Base-by-base conservation (phyloP, 768 basidiomycete species). In the Mycena filopes region DNA sequence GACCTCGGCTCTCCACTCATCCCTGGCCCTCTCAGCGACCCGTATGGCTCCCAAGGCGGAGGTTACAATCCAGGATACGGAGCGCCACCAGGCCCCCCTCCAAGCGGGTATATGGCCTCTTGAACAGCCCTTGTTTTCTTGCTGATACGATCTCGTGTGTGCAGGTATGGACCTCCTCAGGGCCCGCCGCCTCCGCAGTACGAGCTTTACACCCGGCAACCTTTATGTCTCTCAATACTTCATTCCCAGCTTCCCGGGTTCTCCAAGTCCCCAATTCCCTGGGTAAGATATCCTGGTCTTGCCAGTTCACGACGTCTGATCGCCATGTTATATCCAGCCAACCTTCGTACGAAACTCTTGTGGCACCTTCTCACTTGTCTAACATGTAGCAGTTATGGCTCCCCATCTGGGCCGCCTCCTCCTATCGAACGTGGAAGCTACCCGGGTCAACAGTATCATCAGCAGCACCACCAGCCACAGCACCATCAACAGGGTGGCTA, bases 391-490 rank as follows among this genome's bases (percentile, higher is more conserved):
- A 77, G 77, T 28, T 81, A 78, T 61, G 74, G 63, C 1, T 65
- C 78, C 29, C 78, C 78, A 45, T 69, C 80, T 26, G 76, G 78
- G 72, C 79, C 72, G 1, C 74, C 75, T 63, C 76, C 77, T 21
- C 78, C 77, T 33, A 70, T 74, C 23, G 71, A 72, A 36, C 73
- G 75, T 60, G 70, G 70, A 20, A 80, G 71, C 48, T 79, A 82
- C 65, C 84, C 84, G 25, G 83, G 79, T n/a, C 79, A 82, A 56
- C 79, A 80, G 58, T 77, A 81, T 60, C 81, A 80, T 38, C 77
- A 81, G 20, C 75, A 79, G 48, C 73, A 78, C 48, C 70, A 71
- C 12, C 66, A 80, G n/a, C 74, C 78, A 41, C 36, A 36, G 20
- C 43, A 29, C 18, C n/a, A 45, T 20, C 46, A 49, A 25, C 41